Conservation (phyloP, 352 stramenopile genomes). For the Pythium dissimile region DNA sequence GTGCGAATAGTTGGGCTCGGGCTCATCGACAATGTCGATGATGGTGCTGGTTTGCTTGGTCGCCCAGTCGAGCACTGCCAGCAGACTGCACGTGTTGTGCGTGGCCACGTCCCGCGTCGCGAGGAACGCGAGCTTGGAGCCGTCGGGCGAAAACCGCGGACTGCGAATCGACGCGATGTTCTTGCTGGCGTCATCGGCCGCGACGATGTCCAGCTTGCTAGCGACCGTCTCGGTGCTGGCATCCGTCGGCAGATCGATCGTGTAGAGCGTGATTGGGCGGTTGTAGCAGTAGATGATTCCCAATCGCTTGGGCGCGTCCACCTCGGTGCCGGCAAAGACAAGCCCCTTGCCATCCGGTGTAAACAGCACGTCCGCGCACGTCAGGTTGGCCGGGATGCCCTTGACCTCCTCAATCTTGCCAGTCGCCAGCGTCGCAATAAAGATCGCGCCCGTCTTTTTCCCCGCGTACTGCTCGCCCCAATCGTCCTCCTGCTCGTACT, state of each 20-base stretch:
- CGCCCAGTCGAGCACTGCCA: constrained; percentile 60
- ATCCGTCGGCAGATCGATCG: constrained; percentile 26
- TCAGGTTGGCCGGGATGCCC: constrained; percentile 49
- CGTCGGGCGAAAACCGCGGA: constrained; percentile 66
- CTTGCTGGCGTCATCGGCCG: constrained; percentile 33
- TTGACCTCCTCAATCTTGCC: constrained; percentile 63
- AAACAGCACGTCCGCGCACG: constrained; percentile 67
- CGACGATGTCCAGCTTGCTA: constrained; percentile 36
- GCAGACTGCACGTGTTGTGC: constrained; percentile 70
- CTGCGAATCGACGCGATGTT: constrained; percentile 49
- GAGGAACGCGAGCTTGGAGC: constrained; percentile 62
- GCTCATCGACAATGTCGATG: constrained; percentile 61
- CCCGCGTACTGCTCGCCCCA: constrained; percentile 85
- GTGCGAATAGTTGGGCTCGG: constrained; percentile 26
- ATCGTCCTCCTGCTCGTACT: constrained; percentile 76
- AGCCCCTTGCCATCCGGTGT: constrained; percentile 49
- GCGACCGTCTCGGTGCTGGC: constrained; percentile 27
- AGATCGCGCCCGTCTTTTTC: constrained; percentile 66
- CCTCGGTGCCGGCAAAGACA: constrained; percentile 64
- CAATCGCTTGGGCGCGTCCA: constrained; percentile 48
- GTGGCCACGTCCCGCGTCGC: constrained; percentile 63
- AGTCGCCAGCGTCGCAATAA: constrained; percentile 56
- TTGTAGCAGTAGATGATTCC: constrained; percentile 89
- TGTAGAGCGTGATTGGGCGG: constrained; percentile 63
- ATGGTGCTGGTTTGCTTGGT: constrained; percentile 58